Evolutionary conservation across 805 yeast genomes (phyloP).

Genomic region (Candida pseudoglaebosa): DNA sequence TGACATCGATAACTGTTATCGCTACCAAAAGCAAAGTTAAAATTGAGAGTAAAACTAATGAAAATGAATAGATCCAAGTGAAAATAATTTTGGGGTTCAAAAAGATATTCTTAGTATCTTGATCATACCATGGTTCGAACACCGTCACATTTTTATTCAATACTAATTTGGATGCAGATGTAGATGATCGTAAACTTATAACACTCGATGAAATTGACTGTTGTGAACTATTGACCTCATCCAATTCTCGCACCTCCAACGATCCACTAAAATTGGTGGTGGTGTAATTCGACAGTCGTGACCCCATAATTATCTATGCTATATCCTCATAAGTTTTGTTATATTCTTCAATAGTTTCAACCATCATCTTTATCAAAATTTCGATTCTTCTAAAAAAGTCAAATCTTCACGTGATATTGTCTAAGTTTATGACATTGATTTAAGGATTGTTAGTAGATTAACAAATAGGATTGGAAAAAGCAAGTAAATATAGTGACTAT

Average conservation of each 20-base stretch:
- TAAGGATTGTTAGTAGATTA: no score
- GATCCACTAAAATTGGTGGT: neutral
- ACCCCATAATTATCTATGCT: neutral
- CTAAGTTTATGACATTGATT: neutral
- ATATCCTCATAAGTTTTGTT: neutral
- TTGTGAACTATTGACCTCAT: neutral
- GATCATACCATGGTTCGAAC: conserved; percentile 5
- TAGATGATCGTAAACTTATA: neutral
- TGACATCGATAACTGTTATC: conserved; percentile 77
- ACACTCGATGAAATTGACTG: neutral
- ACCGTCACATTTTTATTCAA: conserved; percentile 3
- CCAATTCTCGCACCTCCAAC: neutral
- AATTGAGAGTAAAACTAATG: conserved; percentile 19
- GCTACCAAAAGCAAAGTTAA: conserved; percentile 53
- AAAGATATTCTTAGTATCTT: conserved; percentile 5
- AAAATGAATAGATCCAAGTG: conserved; percentile 27
- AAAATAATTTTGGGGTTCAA: conserved; percentile 19
- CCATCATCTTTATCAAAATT: no score
- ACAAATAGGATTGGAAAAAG: neutral
- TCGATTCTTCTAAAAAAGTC: no score
- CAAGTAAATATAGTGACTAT: no score
- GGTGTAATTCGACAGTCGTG: conserved; percentile 3
- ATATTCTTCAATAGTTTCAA: no score
- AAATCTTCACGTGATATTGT: neutral
- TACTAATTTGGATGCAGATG: neutral